Evolutionary conservation across 768 basidiomycete genomes (phyloP), one percentile per base, ranked within the genome.

Genomic region (Cytidiella melzeri): DNA sequence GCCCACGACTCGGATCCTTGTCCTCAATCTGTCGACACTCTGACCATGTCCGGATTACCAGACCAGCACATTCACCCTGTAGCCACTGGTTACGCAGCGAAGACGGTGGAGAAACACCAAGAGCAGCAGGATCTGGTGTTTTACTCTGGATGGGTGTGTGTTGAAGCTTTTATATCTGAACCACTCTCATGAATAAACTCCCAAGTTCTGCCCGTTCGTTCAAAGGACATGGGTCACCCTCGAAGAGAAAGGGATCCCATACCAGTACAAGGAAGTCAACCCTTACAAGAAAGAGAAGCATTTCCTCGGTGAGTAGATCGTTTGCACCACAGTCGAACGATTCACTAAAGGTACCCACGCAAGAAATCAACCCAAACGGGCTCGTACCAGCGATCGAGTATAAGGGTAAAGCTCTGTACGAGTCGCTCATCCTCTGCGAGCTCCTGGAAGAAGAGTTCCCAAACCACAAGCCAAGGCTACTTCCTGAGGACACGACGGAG

Each of bases 211-310:
- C 54, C 80, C 80, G 0, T 81, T 67, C 45, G 77, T 76, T 19
- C 79, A 81, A 60, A 71, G 84, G 9, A 68, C 69, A 11, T 87
- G 84, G 85, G 80, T 86, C 45, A 64, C 75, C 0, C 69, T 87
- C 3, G 83, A 87, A 58, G 84, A 85, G 59, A 76, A 72, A 47
- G 74, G 75, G 0, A 77, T 86, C 24, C 77, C 78, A 1, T 87
- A 86, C 57, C 80, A 82, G 53, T 84, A 83, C 60, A 74, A 74
- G 51, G 80, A 84, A 59, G 73, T 80, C 19, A 82, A 84, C 62
- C 81, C 83, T 2, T 86, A 85, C 69, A 81, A 81, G 65, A 85
- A 84, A 56, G 79, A 79, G 57, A 64, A 71, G 13, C 70, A 76
- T 37, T 80, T 79, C 58, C 67, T 80, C 25, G 73, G 77, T 76